Base-by-base conservation (phyloP, 352 stramenopile species). In the Globisporangium orthogonon region DNA sequence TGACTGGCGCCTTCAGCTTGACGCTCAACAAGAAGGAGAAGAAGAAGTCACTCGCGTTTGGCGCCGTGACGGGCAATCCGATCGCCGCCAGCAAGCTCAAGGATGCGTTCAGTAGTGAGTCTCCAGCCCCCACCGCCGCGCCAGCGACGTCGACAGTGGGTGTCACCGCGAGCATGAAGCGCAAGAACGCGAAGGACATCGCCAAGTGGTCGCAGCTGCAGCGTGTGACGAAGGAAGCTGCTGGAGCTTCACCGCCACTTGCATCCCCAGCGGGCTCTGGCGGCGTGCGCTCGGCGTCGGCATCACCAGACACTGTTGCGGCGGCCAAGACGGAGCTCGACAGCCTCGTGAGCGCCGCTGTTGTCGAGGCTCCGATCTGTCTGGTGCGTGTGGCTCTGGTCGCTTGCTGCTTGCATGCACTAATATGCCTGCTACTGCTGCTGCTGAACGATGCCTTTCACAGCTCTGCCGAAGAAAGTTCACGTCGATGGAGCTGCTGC, bases 391-490 rank as follows among this genome's bases (percentile, higher is more conserved):
- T 7, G n/a, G 15, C 33, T 52, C 56, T n/a, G 31, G 23, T 23
- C 44, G 35, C 3, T 0, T 18, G 50, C 23, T 23, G 23, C 23
- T 23, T 23, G 23, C 23, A 23, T 23, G 23, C 23, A 23, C 23
- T 23, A 23, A 23, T 23, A 23, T 23, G 23, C 1, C 23, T 23
- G 23, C 23, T 23, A 23, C 23, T 23, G 23, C 23, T 23, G 23
- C 23, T 23, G 23, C 1, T 23, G 23, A 23, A 23, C 23, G 23
- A 23, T 23, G 47, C 54, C 5, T 45, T 48, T 17, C 15, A 1
- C 40, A 94, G 85, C 67, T 94, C 13, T 94, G 85, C 60, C 76
- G 83, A 6, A 74, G 85, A 7, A 93, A 94, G 56, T 92, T 93
- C 50, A 72, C 63, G 9, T 92, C 83, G 37, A 65, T 89, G 41